Base-by-base conservation (phyloP, 768 basidiomycete genomes). In the Hemileccinum rubropunctum region DNA sequence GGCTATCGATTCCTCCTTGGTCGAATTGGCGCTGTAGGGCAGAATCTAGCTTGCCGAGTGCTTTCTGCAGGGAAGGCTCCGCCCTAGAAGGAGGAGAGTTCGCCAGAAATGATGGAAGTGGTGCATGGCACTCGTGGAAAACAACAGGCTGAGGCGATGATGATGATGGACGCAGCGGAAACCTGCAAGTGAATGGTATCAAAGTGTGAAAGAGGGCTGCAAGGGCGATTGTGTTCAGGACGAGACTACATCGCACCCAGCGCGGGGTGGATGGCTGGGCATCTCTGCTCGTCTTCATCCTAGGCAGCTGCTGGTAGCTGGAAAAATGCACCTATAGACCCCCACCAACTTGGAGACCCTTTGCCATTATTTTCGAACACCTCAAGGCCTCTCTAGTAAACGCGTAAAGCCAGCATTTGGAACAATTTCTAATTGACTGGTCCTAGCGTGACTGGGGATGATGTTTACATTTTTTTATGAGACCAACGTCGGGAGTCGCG, bases 1-100 rank as follows among this genome's bases (percentile, higher is more conserved):
- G 65, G 48, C 76, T 76, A 57, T 83, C 78, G 6, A 82, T 74
- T 40, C 73, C 71, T 4, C 60, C 60, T 51, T 61, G 28, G 10
- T 64, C 54, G 3, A 65, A 65, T 4, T 59, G 63, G 18, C 21
- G 41, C 10, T 48, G 51, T 2, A 65, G 37, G 14, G 6, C 43
- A 18, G 48, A 41, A 14, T 52, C 47, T 21, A 63, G 41, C 15
- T 21, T 41, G 10, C 1, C 3, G 3, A 63, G 46, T 11, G 51
- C 45, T 17, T 57, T 6, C 32, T 46, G 47, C 5, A 63, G 42
- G 2, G 43, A 38, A 18, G 12, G 3, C 34, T 59, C 60, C 11
- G 42, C 9, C 47, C 45, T 37, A 42, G 60, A 62, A 3, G 57
- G 60, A 14, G 53, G 27, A 12, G 17, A 38, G 21, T 37, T 48